Percentiles rank a stretch among this genome's conserved stretches.
These are phyloP conservation scores for Acorus gramineus DNA, from an alignment of 106 monocot genomes.

Conservation along the genomic window DNA sequence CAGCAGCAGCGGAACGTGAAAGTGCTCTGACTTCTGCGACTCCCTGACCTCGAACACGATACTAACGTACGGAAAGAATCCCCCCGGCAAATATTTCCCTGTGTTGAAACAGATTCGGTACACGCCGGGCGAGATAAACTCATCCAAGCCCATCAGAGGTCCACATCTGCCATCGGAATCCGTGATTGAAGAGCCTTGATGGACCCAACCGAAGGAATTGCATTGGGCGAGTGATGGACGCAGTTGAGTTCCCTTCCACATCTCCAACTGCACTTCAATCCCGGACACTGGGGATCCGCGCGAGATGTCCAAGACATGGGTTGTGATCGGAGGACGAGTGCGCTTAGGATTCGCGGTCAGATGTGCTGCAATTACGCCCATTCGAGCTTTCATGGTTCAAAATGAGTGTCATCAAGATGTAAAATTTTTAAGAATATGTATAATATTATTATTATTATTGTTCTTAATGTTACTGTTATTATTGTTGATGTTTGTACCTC, in stretches of 20 bases:
- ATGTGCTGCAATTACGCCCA: conserved; percentile 45
- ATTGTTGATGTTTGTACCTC: conserved; percentile 26
- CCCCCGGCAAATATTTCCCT: conserved; percentile 21
- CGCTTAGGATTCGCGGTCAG: not conserved
- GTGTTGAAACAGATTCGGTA: conserved; percentile 74
- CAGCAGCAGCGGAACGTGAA: too few relatives aligned
- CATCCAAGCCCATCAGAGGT: conserved; percentile 47
- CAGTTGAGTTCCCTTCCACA: conserved; percentile 36
- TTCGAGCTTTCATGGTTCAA: conserved; percentile 31
- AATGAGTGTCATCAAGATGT: too few relatives aligned
- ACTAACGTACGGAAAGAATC: too few relatives aligned
- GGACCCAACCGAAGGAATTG: conserved; percentile 27
- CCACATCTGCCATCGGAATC: conserved; percentile 66
- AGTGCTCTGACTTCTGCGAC: too few relatives aligned
- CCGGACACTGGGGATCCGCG: too few relatives aligned
- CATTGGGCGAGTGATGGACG: conserved; percentile 30
- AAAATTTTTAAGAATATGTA: too few relatives aligned
- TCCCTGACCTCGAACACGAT: too few relatives aligned
- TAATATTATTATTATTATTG: too few relatives aligned
- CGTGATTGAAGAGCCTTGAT: conserved; percentile 57
- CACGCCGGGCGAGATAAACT: conserved; percentile 35
- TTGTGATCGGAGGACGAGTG: too few relatives aligned
- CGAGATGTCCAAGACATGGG: too few relatives aligned
- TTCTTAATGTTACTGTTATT: too few relatives aligned
- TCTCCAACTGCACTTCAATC: conserved; percentile 25